Evolutionary conservation across 2,329 filamentous ascomycete genomes (phyloP).

Genomic region (Emmonsia crescens): DNA sequence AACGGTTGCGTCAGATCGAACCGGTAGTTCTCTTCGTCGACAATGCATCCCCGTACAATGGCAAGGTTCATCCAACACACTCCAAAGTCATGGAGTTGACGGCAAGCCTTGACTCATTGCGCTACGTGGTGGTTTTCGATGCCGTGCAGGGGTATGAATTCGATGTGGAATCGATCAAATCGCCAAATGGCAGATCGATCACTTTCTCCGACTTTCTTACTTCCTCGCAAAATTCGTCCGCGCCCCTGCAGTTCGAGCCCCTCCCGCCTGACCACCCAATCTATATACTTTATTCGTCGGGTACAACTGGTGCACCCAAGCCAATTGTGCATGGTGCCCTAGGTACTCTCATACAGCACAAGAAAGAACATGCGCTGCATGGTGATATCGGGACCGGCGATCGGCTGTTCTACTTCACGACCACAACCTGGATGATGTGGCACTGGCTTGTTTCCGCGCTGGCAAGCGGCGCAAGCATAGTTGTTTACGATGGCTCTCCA

Average conservation of each 20-base stretch:
- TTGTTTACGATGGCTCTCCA: conserved; percentile 87
- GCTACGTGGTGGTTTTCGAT: conserved; percentile 63
- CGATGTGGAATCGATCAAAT: conserved; percentile 24
- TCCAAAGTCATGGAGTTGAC: conserved; percentile 71
- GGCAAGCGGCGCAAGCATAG: conserved; percentile 67
- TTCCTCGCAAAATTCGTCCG: conserved; percentile 26
- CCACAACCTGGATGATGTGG: conserved; percentile 99
- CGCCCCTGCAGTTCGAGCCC: conserved; percentile 56
- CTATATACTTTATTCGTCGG: conserved; percentile 88
- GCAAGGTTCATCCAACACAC: conserved; percentile 71
- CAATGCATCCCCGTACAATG: conserved; percentile 83
- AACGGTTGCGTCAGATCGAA: conserved; percentile 74
- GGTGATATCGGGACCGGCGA: conserved; percentile 64
- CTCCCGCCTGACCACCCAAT: conserved; percentile 77
- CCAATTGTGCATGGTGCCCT: conserved; percentile 88
- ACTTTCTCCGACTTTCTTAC: conserved; percentile 38
- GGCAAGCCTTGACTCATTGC: conserved; percentile 53
- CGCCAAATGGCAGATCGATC: conserved; percentile 28
- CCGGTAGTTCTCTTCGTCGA: conserved; percentile 77
- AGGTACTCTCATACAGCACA: conserved; percentile 88
- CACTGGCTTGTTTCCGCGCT: conserved; percentile 88
- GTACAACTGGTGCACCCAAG: conserved; percentile 79
- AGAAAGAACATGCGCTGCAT: conserved; percentile 88
- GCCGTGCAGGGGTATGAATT: conserved; percentile 42
- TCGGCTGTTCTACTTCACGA: conserved; percentile 85